Percentiles rank a stretch among this genome's conserved stretches.
Conservation (phyloP, 148 eudicot species). For the Camellia sinensis region DNA sequence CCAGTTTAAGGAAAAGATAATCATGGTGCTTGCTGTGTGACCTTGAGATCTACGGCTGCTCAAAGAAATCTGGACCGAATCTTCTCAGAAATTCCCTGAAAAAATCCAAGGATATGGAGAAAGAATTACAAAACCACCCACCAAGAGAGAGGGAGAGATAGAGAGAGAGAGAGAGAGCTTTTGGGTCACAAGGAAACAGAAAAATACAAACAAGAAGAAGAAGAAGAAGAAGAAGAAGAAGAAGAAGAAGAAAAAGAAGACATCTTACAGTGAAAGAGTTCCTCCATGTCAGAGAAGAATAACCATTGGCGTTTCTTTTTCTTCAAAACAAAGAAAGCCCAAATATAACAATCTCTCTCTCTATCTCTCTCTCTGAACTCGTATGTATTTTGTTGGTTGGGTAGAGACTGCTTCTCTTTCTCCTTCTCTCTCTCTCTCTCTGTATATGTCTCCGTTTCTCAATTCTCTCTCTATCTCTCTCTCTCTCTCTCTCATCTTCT, state of each 20-base stretch:
- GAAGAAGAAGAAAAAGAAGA: background rate
- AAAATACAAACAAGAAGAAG: background rate
- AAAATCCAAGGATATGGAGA: background rate
- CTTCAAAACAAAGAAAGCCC: slow-evolving; percentile 10
- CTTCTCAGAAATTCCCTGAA: slow-evolving; percentile 3
- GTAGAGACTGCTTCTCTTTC: background rate
- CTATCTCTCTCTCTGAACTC: background rate
- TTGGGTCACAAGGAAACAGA: background rate
- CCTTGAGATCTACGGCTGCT: slow-evolving; percentile 14
- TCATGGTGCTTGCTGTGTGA: background rate
- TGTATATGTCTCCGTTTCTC: background rate
- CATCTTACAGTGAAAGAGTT: slow-evolving; percentile 9
- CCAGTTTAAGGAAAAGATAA: background rate
- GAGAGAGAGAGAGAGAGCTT: background rate
- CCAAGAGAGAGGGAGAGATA: background rate
- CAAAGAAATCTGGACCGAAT: background rate
- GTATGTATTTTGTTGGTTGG: background rate
- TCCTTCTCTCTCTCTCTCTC: background rate
- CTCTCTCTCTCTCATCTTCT: background rate
- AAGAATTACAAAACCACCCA: background rate
- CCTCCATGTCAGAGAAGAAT: background rate
- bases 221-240: too few relatives aligned
- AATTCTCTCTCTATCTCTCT: background rate
- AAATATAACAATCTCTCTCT: background rate
- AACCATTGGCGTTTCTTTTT: background rate